Evolutionary conservation across 305 asterid species (phyloP), one percentile per base, ranked within the genome.

Genomic region (Fraxinus angustifolia): DNA sequence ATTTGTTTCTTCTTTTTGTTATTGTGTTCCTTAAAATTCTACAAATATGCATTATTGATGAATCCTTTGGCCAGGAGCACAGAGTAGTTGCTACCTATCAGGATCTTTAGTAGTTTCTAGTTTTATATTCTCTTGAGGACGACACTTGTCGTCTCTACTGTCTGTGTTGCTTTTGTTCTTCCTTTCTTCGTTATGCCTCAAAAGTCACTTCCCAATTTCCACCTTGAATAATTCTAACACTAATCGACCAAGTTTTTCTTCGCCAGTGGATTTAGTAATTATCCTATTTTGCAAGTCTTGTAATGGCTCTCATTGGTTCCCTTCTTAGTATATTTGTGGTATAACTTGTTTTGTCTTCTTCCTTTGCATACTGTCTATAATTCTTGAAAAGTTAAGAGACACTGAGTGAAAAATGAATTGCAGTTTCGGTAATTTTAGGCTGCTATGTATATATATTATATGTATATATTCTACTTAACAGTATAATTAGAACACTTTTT

Each of bases 251-350:
- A 56, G 19, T 48, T 14, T 12, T 48, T 48, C 21, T 5, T n/a
- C 65, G 7, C 8, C 56, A 50, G 19, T 30, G 19, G 40, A 68
- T 28, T 28, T 10, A 40, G 2, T 14, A 58, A 8, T 4, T 23
- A 34, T 19, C 21, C n/a, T 76, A 31, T 45, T n/a, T 81, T 85
- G 80, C 90, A 92, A 93, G 93, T 84, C 91, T 90, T 74, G 84
- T 90, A 88, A 90, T 89, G 94, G 89, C 94, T 84, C 83, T 92
- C 84, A 86, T 88, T 75, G 97, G 93, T 45, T 92, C 96, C 60
- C 87, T 90, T 82, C 86, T 90, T 77, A 88, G 94, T 71, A 77
- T 90, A 70, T 90, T 91, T 40, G 87, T 89, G 94, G 92, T 92
- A 81, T 82, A 87, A 48, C 65, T 81, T 62, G 31, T 26, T 68